These are phyloP conservation scores for Flaveria trinervia DNA, from an alignment of 129 eudicot genomes.

Conservation along the genomic window DNA sequence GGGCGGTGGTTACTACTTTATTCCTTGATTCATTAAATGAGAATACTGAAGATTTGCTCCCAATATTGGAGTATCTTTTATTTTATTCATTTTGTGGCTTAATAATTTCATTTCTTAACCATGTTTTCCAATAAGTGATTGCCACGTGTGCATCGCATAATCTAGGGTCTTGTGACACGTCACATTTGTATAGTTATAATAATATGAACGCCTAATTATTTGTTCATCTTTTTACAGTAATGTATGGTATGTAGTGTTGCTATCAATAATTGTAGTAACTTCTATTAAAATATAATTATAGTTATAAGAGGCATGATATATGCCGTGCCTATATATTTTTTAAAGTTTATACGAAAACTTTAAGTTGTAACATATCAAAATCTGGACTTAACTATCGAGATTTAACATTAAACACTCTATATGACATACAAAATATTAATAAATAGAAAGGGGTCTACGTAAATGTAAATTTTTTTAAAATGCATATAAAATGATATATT, in stretches of 20 bases:
- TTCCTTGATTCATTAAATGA: conserved; percentile 33
- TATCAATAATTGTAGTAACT: conserved; percentile 38
- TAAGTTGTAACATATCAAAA: no score
- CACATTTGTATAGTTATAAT: conserved; percentile 24
- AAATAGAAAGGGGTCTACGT: no score
- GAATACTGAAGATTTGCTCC: conserved; percentile 41
- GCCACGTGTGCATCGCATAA: conserved; percentile 45
- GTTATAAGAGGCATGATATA: background rate
- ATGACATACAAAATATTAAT: no score
- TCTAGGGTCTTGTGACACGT: conserved; percentile 32
- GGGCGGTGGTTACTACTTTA: conserved; percentile 32
- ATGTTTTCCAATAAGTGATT: conserved; percentile 24
- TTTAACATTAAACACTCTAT: no score
- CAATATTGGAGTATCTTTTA: conserved; percentile 43
- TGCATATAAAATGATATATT: no score
- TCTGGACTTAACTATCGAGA: no score
- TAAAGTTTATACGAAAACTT: no score
- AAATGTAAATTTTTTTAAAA: no score
- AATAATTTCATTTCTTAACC: conserved; percentile 30
- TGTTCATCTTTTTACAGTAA: conserved; percentile 35
- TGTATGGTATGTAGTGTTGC: conserved; percentile 32
- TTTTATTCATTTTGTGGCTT: conserved; percentile 36
- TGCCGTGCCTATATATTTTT: no score
- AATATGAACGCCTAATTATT: conserved; percentile 30
- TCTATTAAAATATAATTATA: conserved; percentile 17